A percentile compares a stretch with the other conserved stretches of the same genome.
Conservation (phyloP, 495 filamentous ascomycete genomes). For the Lineolata rhizophorae region DNA sequence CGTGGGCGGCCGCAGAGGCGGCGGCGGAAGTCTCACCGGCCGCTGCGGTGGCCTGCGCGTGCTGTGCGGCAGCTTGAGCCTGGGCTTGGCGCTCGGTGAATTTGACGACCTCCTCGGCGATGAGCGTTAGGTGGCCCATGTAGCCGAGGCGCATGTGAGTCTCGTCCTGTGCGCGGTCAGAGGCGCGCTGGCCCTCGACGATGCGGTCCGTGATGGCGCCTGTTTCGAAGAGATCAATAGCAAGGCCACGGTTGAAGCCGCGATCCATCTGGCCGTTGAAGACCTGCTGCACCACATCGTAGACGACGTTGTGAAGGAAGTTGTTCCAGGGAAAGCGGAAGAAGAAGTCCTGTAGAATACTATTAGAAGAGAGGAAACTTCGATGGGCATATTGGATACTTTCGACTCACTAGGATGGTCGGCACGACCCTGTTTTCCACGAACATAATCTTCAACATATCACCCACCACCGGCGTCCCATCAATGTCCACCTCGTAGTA, state of each 20-base stretch:
- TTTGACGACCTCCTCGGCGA: constrained; percentile 96
- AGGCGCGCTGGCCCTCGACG: constrained; percentile 68
- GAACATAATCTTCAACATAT: constrained; percentile 91
- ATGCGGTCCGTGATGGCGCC: constrained; percentile 81
- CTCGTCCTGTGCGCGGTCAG: constrained; percentile 59
- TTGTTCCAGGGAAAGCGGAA: constrained; percentile 99
- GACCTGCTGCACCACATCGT: constrained; percentile 96
- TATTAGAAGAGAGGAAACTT: neutral
- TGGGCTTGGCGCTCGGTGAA: constrained; percentile 87
- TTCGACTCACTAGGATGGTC: constrained; percentile 64
- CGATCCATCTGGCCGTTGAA: constrained; percentile 98
- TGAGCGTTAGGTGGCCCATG: constrained; percentile 95
- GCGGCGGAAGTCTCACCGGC: too few relatives aligned
- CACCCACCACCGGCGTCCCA: constrained; percentile 80
- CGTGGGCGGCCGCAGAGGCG: too few relatives aligned
- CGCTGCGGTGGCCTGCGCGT: too few relatives aligned
- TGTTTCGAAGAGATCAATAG: constrained; percentile 76
- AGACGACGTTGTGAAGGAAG: constrained; percentile 97
- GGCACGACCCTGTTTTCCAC: constrained; percentile 87
- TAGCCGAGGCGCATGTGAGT: constrained; percentile 86
- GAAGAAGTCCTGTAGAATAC: constrained; percentile 54
- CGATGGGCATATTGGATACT: neutral
- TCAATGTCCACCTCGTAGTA: constrained; percentile 41
- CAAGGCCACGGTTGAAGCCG: constrained; percentile 80
- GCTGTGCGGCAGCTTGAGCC: too few relatives aligned